Base-by-base conservation (phyloP, 1,284 basidiomycete species). In the Microbotryum scabiosae region DNA sequence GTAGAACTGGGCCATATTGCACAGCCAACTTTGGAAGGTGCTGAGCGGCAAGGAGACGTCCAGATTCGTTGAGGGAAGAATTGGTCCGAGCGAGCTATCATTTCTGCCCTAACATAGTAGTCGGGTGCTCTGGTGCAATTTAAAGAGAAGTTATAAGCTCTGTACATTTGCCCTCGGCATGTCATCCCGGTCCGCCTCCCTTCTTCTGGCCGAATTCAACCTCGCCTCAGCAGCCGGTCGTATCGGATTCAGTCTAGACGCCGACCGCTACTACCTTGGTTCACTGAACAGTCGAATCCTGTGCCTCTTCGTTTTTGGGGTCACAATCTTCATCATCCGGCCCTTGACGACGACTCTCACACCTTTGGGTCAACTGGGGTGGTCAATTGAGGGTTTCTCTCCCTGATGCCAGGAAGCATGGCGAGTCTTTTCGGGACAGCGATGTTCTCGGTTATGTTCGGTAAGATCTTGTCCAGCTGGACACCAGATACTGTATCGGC, bases 201-300 rank as follows among this genome's bases (percentile, higher is more conserved):
- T 57, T 18, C 21, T 67, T 3, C 63, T 67, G 16, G 66, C 61
- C 16, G 64, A 61, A 2, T 67, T 60, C 52, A 67, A 67, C 26
- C 54, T 67, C 14, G 57, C 63, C 3, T 53, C 48, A 3, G 66
- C 60, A 1, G 44, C 25, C 1, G 66, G 66, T 4, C 56, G 66
- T 0, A 63, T 67, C 47, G 51, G 41, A 0, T 67, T 67, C 36
- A 62, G 66, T 4, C 36, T 67, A 20, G 54, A 52, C 25, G 66
- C 63, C 0, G 66, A 67, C 50, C 21, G 32, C 1, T 16, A 36
- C 1, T 16, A 36, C 32, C 25, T 67, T 25, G 66, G 66, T 8
- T 57, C 51, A 5, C 51, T 67, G 23, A 67, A 67, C 44, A 56
- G 61, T 5, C 57, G 63, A 18, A 32, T 61, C 8, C 20, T 63